Percentiles rank a stretch among this genome's conserved stretches.
phyloP scores from a whole-genome alignment of 2,329 filamentous ascomycete genomes.

The Cladophialophora immunda region DNA sequence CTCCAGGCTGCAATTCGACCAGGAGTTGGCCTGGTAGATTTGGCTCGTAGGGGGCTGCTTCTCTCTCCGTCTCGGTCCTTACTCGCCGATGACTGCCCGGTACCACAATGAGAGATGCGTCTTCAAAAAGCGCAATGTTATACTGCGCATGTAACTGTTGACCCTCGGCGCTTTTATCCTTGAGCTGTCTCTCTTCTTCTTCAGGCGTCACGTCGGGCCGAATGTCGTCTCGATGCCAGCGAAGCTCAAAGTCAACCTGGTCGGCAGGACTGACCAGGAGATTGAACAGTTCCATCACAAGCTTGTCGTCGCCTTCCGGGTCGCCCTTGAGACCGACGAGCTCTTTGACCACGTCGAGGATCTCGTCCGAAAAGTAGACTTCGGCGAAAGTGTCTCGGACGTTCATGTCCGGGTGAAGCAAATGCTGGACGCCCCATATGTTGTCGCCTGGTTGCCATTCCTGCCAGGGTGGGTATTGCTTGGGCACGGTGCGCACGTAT shows the following conservation, averaged over 20 bases:
- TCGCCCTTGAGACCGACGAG: constrained; percentile 60
- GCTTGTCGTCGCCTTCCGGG: constrained; percentile 61
- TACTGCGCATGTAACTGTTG: constrained; percentile 82
- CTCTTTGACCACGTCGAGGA: constrained; percentile 70
- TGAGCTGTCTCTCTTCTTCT: constrained; percentile 71
- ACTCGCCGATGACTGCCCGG: constrained; percentile 78
- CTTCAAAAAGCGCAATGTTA: constrained; percentile 82
- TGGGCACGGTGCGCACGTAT: constrained; percentile 81
- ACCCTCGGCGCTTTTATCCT: constrained; percentile 52
- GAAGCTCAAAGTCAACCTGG: constrained; percentile 73
- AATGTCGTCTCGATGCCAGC: constrained; percentile 89
- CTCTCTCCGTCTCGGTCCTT: constrained; percentile 73
- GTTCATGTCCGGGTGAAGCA: constrained; percentile 75
- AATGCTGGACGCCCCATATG: constrained; percentile 90
- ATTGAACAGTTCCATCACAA: constrained; percentile 91
- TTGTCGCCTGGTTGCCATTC: constrained; percentile 65
- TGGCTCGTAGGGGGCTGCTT: constrained; percentile 70
- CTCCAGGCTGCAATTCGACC: constrained; percentile 74
- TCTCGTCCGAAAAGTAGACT: constrained; percentile 74
- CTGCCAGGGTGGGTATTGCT: constrained; percentile 90
- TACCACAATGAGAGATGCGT: constrained; percentile 76
- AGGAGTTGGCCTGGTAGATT: constrained; percentile 69
- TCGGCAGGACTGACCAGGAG: constrained; percentile 74
- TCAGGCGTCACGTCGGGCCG: constrained; percentile 69
- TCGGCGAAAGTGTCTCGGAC: constrained; percentile 68